These are phyloP conservation scores for Lasiosphaeria hispida DNA, from an alignment of 495 filamentous ascomycete genomes.

Conservation along the genomic window DNA sequence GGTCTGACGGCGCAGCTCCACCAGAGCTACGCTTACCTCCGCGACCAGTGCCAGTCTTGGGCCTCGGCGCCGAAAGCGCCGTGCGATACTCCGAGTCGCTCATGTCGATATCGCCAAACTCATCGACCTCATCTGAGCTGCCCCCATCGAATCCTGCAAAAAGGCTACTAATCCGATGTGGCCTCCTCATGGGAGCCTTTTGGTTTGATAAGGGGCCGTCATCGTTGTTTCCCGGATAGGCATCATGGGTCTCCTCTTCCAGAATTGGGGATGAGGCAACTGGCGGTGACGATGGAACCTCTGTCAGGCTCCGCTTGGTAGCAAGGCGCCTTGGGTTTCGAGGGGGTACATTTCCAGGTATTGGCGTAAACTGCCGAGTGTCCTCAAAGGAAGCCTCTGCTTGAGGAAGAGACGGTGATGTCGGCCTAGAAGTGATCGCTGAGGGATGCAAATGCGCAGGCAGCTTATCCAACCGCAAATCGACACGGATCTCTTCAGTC, in stretches of 20 bases:
- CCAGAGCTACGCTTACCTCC: constrained; percentile 36
- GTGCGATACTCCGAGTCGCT: constrained; percentile 65
- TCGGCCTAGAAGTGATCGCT: constrained; percentile 57
- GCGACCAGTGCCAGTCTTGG: constrained; percentile 31
- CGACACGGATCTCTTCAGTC: constrained; percentile 83
- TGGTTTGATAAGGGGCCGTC: constrained; percentile 68
- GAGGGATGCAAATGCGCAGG: constrained; percentile 77
- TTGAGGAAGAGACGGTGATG: constrained; percentile 39
- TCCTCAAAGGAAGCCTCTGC: constrained; percentile 33
- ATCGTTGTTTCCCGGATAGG: constrained; percentile 80
- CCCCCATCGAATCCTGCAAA: constrained; percentile 74
- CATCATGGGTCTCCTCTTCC: constrained; percentile 53
- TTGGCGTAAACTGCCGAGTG: constrained; percentile 44
- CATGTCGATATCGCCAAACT: constrained; percentile 57
- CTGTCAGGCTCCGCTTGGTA: constrained; percentile 43
- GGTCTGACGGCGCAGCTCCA: constrained; percentile 36
- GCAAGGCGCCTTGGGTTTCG: constrained; percentile 52
- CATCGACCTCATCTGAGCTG: constrained; percentile 57
- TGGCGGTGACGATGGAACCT: constrained; percentile 49
- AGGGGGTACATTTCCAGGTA: constrained; percentile 50
- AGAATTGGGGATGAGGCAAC: constrained; percentile 19
- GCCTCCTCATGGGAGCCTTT: constrained; percentile 61
- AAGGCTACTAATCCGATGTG: constrained; percentile 74
- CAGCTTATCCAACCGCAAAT: constrained; percentile 68
- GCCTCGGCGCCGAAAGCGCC: constrained; percentile 60